Evolutionary conservation across 768 basidiomycete species (phyloP).

Genomic region (Thelephora ganbajun): DNA sequence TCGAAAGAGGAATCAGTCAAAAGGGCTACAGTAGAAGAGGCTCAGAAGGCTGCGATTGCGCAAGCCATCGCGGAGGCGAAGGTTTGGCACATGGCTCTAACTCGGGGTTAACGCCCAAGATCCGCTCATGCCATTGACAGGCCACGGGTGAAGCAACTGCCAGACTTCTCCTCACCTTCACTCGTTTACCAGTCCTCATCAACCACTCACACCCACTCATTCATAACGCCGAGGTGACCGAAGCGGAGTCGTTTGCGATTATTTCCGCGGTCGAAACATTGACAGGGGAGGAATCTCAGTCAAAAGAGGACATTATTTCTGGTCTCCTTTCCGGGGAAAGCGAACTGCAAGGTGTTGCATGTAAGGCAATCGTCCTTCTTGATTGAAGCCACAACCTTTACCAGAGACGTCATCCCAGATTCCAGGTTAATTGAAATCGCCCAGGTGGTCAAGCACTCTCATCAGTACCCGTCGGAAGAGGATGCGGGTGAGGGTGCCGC

Average conservation of each 20-base stretch:
- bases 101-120: background rate
- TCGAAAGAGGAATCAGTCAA: slow-evolving; percentile 40
- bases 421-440: slow-evolving; percentile 46
- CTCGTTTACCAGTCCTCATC: slow-evolving; percentile 42
- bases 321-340: slow-evolving; percentile 46
- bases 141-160: slow-evolving; percentile 26
- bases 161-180: slow-evolving; percentile 39
- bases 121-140: slow-evolving; percentile 17
- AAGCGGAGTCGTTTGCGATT: slow-evolving; percentile 41
- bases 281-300: slow-evolving; percentile 37
- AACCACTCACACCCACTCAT: slow-evolving; percentile 29
- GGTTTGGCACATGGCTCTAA: no score
- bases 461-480: slow-evolving; percentile 20
- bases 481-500: slow-evolving; percentile 16
- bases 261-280: slow-evolving; percentile 39
- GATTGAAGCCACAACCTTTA: background rate
- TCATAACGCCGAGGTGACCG: slow-evolving; percentile 28
- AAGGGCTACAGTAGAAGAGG: slow-evolving; percentile 41
- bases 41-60: slow-evolving; percentile 39
- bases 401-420: slow-evolving; percentile 25
- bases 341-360: slow-evolving; percentile 45
- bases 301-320: slow-evolving; percentile 35
- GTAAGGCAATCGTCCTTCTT: slow-evolving; percentile 27
- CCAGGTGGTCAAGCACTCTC: slow-evolving; percentile 13
- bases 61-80: slow-evolving; percentile 43